A percentile compares a stretch with the other conserved stretches of the same genome.
Conservation (phyloP, 495 filamentous ascomycete genomes). For the Talaromyces thailandensis region DNA sequence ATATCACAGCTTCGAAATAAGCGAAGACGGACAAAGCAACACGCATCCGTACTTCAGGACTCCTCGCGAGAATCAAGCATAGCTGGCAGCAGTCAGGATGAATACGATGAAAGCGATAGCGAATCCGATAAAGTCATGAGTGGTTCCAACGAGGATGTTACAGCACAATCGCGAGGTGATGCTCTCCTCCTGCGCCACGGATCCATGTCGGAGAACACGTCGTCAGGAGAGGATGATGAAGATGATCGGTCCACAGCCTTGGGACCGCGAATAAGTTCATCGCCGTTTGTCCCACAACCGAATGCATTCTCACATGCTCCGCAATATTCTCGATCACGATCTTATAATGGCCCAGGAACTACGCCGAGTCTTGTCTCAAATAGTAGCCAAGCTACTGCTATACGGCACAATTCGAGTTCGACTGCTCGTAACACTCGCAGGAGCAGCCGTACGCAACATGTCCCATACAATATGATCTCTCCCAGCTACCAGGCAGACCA, state of each 20-base stretch:
- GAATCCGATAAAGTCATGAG: constrained; percentile 76
- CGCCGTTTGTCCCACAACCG: constrained; percentile 73
- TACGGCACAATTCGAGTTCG: constrained; percentile 28
- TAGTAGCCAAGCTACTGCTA: constrained; percentile 27
- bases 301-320: constrained; percentile 87
- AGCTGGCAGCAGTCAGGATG: constrained; percentile 70
- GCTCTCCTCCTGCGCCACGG: constrained; percentile 14
- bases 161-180: constrained; percentile 17
- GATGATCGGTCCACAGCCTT: constrained; percentile 79
- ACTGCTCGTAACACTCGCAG: constrained; percentile 21
- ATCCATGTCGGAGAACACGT: constrained; percentile 18
- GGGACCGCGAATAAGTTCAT: constrained; percentile 49
- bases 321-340: constrained; percentile 41
- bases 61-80: constrained; percentile 27
- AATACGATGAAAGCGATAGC: constrained; percentile 81
- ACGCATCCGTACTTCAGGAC: constrained; percentile 41
- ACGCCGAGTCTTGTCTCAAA: constrained; percentile 30
- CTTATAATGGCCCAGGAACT: constrained; percentile 32
- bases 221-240: constrained; percentile 37
- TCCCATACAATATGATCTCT: constrained; percentile 55
- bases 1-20: constrained; percentile 13
- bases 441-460: constrained; percentile 30
- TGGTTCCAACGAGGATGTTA: constrained; percentile 73
- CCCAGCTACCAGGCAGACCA: constrained; percentile 78
- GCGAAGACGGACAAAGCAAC: constrained; percentile 46